Base-by-base conservation (phyloP, 108 stramenopile species). In the Skeletonema costatum region DNA sequence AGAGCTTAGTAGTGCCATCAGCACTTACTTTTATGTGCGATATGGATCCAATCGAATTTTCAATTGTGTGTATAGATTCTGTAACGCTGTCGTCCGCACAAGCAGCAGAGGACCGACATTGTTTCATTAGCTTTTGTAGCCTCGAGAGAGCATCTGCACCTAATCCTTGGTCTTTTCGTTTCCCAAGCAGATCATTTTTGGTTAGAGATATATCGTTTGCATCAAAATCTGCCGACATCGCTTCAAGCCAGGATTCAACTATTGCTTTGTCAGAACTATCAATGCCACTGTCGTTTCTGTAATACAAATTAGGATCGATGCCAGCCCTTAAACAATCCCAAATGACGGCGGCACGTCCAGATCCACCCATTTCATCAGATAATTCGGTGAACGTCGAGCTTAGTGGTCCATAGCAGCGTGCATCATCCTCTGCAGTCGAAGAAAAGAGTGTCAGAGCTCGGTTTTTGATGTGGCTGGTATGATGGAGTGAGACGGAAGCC, bases 1-100 rank as follows among this genome's bases (percentile, higher is more conserved):
- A 73, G 17, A 94, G 68, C 78, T 94, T 94, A 32, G 87, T 89
- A 9, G 92, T 93, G 13, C 92, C 89, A 68, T 93, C 92, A 21
- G 44, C 33, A 31, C 81, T 75, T 32, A 61, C 68, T 21, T 68
- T 64, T 13, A 81, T 50, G 12, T 87, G 86, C 29, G 70, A 66
- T 14, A 84, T 36, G 42, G 68, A 76, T 3, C 76, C 78, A 58
- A 87, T 78, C 9, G 76, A 70, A 29, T 68, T 66, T 64, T 78
- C 74, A 53, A 83, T 79, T 32, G 72, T 74, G 5, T 68, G 72
- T 11, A 68, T 64, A 73, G 78, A 72, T 16, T 77, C 65, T 69
- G 32, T 33, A 46, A 50, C 39, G 17, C 16, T 65, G 48, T 36
- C 66, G 25, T 30, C 39, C 60, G 16, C 39, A 10, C 39, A 41